Evolutionary conservation across 2,329 filamentous ascomycete genomes (phyloP).

Genomic region (Sphaerostilbella broomeana): DNA sequence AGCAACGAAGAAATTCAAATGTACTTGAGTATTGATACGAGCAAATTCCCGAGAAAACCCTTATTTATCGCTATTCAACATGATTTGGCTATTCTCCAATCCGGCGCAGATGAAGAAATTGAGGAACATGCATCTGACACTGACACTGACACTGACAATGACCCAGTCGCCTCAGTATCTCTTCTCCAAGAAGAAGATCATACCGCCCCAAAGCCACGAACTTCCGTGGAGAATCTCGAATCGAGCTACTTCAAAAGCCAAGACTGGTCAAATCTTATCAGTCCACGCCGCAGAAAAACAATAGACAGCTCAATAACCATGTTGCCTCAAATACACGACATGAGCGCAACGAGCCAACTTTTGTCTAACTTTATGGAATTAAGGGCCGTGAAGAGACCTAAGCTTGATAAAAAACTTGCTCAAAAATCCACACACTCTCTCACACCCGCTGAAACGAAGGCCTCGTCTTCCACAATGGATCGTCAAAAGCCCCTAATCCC

Average conservation of each 20-base stretch:
- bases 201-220: neutral
- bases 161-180: neutral
- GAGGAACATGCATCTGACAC: constrained; percentile 5
- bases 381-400: constrained; percentile 22
- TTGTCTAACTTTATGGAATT: constrained; percentile 28
- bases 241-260: neutral
- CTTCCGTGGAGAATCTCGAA: neutral
- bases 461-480: too few relatives aligned
- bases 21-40: too few relatives aligned
- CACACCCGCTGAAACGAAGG: too few relatives aligned
- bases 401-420: neutral
- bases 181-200: neutral
- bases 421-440: too few relatives aligned
- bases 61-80: constrained; percentile 9
- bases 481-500: too few relatives aligned
- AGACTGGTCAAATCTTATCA: neutral
- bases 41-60: too few relatives aligned
- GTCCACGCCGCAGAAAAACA: neutral
- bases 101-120: constrained; percentile 19
- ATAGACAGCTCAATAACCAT: constrained; percentile 1
- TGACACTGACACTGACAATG: neutral
- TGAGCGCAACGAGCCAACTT: constrained; percentile 22
- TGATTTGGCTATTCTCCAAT: constrained; percentile 12
- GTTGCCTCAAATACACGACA: constrained; percentile 15
- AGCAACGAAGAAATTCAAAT: too few relatives aligned